A percentile compares a stretch with the other conserved stretches of the same genome.
phyloP scores from a whole-genome alignment of 371 early-diverging fungal species.

The Chytridium lagenaria region DNA sequence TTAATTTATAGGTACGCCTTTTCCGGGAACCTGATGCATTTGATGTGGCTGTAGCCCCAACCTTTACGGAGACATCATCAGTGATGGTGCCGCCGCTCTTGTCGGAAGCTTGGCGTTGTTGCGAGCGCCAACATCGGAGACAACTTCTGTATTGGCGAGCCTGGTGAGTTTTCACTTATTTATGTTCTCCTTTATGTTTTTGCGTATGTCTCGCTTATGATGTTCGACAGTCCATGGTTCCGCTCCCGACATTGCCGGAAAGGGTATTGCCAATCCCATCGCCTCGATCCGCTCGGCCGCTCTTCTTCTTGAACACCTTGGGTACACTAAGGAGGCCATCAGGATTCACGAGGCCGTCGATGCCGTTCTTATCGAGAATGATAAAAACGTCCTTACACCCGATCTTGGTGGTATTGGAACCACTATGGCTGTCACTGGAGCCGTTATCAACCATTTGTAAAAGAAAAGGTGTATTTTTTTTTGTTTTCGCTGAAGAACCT shows the following conservation, averaged over 20 bases:
- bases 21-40: conserved; percentile 94
- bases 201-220: too few species aligned
- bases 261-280: conserved; percentile 93
- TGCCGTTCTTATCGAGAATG: conserved; percentile 60
- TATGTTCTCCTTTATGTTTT: conserved; percentile 1
- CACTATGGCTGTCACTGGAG: conserved; percentile 82
- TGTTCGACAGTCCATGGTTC: conserved; percentile 80
- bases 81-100: conserved; percentile 94
- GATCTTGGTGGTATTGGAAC: conserved; percentile 91
- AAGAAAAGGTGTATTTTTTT: too few species aligned
- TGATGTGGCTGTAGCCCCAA: conserved; percentile 94
- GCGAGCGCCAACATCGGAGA: conserved; percentile 95
- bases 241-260: conserved; percentile 95
- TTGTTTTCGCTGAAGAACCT: too few species aligned
- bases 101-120: conserved; percentile 94
- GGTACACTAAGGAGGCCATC: conserved; percentile 72
- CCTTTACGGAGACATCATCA: conserved; percentile 93
- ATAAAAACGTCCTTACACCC: conserved; percentile 66
- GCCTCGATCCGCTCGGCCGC: conserved; percentile 92
- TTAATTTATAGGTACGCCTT: conserved; percentile 69
- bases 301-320: conserved; percentile 85
- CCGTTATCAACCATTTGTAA: conserved; percentile 54
- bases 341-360: conserved; percentile 88
- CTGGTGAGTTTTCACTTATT: conserved; percentile 55
- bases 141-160: conserved; percentile 91